Evolutionary conservation across 1,284 basidiomycete species (phyloP).

Genomic region (Laetiporus sulphureus): DNA sequence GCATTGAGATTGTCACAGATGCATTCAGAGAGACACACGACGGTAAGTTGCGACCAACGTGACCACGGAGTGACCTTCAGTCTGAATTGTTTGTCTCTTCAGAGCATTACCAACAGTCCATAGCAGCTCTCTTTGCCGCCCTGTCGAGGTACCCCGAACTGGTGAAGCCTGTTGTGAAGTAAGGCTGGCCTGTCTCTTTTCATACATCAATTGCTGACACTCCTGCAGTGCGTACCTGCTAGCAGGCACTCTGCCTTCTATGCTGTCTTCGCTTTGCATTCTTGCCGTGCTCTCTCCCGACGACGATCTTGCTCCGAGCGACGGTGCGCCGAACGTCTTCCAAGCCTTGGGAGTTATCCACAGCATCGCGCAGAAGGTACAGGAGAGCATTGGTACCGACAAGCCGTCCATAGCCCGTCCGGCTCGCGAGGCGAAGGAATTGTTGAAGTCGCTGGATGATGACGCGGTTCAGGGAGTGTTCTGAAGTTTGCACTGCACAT

Average conservation of each 20-base stretch:
- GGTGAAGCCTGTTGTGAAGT: constrained; percentile 68
- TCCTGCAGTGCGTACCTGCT: constrained; percentile 44
- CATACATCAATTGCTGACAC: not conserved
- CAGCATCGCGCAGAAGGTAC: constrained; percentile 68
- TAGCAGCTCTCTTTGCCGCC: constrained; percentile 63
- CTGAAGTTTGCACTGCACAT: constrained; percentile 1
- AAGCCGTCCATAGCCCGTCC: constrained; percentile 75
- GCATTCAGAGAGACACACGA: constrained; percentile 72
- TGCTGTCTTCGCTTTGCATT: constrained; percentile 61
- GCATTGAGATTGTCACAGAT: constrained; percentile 73
- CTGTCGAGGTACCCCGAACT: constrained; percentile 61
- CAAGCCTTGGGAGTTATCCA: constrained; percentile 55
- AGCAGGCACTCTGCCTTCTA: constrained; percentile 56
- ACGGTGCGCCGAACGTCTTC: constrained; percentile 50
- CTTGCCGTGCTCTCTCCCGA: constrained; percentile 50
- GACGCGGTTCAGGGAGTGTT: constrained; percentile 16
- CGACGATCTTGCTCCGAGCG: constrained; percentile 31
- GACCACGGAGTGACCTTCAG: too few relatives aligned
- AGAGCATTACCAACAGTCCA: constrained; percentile 73
- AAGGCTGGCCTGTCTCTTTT: constrained; percentile 20
- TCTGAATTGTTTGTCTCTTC: not conserved
- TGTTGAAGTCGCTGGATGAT: constrained; percentile 45
- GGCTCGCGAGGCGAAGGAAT: constrained; percentile 78
- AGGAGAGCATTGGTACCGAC: constrained; percentile 66
- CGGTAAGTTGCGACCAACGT: too few relatives aligned